phyloP scores from a whole-genome alignment of 768 basidiomycete species.

The Rhizopogon rudus region DNA sequence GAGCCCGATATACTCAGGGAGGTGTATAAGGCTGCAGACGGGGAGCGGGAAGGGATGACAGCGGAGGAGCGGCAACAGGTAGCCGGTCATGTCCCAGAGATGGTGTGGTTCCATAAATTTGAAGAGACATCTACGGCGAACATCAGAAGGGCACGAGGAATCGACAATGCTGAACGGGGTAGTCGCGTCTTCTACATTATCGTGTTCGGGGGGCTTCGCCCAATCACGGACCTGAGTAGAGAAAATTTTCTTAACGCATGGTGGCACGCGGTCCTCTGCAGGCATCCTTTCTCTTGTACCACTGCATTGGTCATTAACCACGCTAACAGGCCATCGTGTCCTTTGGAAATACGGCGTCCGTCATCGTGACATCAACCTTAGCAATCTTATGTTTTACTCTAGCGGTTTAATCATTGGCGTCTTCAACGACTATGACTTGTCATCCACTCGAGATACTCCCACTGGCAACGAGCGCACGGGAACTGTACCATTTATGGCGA shows the following conservation, averaged over 20 bases:
- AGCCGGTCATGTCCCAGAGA: neutral
- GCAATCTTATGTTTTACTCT: slow-evolving; percentile 6
- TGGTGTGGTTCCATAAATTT: too few species aligned
- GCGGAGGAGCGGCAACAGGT: too few species aligned
- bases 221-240: neutral
- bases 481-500: slow-evolving; percentile 8
- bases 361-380: slow-evolving; percentile 7
- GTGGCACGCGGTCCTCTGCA: neutral
- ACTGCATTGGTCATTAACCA: neutral
- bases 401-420: slow-evolving; percentile 2
- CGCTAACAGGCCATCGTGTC: slow-evolving; percentile 2
- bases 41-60: neutral
- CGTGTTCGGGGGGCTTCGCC: neutral
- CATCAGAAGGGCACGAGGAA: too few species aligned
- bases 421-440: slow-evolving; percentile 8
- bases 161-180: neutral
- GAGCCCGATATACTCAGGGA: neutral
- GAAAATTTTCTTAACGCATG: neutral
- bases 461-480: slow-evolving; percentile 5
- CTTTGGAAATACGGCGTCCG: slow-evolving; percentile 1
- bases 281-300: neutral
- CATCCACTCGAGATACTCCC: neutral
- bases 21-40: neutral
- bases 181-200: slow-evolving; percentile 8
- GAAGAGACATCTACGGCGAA: neutral